phyloP scores from a whole-genome alignment of 331 rosid species.

The Pyrus hybrid region DNA sequence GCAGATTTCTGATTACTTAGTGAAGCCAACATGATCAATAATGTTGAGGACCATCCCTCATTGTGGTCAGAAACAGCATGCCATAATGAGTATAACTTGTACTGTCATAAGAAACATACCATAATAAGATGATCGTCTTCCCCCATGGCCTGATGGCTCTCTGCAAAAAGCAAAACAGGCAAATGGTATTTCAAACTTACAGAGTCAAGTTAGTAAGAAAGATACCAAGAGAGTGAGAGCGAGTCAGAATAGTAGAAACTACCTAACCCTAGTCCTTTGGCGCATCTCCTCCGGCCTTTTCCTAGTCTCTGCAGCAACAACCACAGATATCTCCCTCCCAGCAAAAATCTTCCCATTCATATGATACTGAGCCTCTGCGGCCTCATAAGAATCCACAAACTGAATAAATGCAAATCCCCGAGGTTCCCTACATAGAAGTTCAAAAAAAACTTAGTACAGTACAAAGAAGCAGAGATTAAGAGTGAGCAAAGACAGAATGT shows the following conservation, averaged over 20 bases:
- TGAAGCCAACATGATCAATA: neutral
- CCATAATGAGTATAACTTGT: neutral
- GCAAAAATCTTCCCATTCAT: too few relatives aligned
- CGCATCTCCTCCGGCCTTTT: slow-evolving; percentile 99
- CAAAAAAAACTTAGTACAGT: too few relatives aligned
- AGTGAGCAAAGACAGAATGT: slow-evolving; percentile 17
- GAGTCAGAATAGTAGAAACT: slow-evolving; percentile 1
- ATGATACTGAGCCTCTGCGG: too few relatives aligned
- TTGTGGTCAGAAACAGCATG: neutral
- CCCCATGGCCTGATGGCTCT: slow-evolving; percentile 62
- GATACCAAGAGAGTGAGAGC: neutral
- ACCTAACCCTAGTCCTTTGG: slow-evolving; percentile 63
- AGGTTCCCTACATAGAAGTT: too few relatives aligned
- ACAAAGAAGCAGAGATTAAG: too few relatives aligned
- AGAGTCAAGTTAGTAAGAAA: neutral
- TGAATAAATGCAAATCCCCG: too few relatives aligned
- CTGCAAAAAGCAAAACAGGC: slow-evolving; percentile 30
- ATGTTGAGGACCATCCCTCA: neutral
- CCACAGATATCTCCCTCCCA: too few relatives aligned
- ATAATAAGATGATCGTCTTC: slow-evolving; percentile 64
- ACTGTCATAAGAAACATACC: slow-evolving; percentile 37
- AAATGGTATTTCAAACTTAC: slow-evolving; percentile 2
- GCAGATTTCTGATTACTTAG: neutral
- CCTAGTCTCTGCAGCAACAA: too few relatives aligned
- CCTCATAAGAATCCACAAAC: too few relatives aligned